Conservation (phyloP, 192 early-diverging fungal species). For the Podochytrium sp. region DNA sequence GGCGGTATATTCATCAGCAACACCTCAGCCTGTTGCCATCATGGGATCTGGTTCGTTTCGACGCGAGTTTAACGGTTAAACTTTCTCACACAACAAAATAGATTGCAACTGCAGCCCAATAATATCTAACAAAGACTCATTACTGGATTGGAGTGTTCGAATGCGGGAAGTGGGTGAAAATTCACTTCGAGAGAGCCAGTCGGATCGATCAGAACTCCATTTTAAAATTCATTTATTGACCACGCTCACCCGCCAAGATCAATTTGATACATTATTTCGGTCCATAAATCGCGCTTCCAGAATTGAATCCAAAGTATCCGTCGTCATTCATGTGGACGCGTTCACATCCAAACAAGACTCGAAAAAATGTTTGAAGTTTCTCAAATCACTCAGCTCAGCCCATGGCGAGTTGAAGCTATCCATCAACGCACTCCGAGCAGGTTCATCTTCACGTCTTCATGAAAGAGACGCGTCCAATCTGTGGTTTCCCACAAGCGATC, state of each 20-base stretch:
- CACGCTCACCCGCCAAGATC: neutral
- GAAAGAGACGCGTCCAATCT: neutral
- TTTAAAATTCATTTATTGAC: constrained; percentile 23
- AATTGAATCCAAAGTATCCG: neutral
- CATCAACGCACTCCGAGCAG: neutral
- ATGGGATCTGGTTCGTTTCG: no score
- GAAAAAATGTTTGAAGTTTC: neutral
- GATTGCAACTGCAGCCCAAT: no score
- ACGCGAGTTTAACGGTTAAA: no score
- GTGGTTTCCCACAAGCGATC: constrained; percentile 6
- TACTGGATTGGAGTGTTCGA: no score
- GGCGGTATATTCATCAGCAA: no score
- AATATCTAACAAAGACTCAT: no score
- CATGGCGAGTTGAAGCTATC: neutral
- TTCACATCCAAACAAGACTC: neutral
- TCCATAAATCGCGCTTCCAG: constrained; percentile 14
- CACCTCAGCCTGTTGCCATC: no score
- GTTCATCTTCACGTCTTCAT: neutral
- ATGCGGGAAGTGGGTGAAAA: no score
- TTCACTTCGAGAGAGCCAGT: no score
- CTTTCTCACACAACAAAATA: no score
- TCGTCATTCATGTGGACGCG: constrained; percentile 18
- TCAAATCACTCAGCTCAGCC: neutral
- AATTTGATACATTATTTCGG: constrained; percentile 4
- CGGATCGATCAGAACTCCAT: neutral